Evolutionary conservation across 257 asterid genomes (phyloP).

Genomic region (Thymus mandschuricus): DNA sequence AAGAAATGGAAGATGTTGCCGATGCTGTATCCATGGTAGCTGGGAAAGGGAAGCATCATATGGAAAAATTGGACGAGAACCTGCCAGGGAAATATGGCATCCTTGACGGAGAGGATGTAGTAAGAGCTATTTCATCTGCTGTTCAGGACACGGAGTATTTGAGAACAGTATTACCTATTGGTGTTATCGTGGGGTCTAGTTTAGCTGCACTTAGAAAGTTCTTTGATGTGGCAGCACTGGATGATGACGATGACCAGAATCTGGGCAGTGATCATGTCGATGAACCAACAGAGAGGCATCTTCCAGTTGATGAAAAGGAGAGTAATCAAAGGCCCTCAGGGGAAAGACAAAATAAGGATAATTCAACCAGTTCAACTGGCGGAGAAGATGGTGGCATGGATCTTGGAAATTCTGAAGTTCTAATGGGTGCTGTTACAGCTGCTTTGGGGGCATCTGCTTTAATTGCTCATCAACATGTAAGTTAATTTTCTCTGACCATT

Average conservation of each 20-base stretch:
- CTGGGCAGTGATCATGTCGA: slow-evolving; percentile 38
- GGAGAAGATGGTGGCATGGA: slow-evolving; percentile 39
- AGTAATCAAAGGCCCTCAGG: slow-evolving; percentile 30
- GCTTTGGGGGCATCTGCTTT: slow-evolving; percentile 97
- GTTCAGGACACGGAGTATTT: slow-evolving; percentile 65
- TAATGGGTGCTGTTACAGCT: slow-evolving; percentile 94
- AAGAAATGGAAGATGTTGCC: slow-evolving; percentile 73
- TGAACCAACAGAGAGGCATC: slow-evolving; percentile 34
- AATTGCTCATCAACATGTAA: slow-evolving; percentile 70
- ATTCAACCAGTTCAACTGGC: slow-evolving; percentile 32
- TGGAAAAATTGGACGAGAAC: slow-evolving; percentile 33
- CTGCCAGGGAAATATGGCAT: slow-evolving; percentile 42
- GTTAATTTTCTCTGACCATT: slow-evolving; percentile 10
- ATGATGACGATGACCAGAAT: slow-evolving; percentile 43
- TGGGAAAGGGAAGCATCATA: slow-evolving; percentile 39
- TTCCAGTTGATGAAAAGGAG: slow-evolving; percentile 35
- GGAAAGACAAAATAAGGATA: slow-evolving; percentile 27
- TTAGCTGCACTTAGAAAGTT: slow-evolving; percentile 76
- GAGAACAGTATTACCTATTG: slow-evolving; percentile 74
- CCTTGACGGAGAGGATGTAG: slow-evolving; percentile 63
- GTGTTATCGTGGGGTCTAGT: slow-evolving; percentile 84
- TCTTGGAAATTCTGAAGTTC: slow-evolving; percentile 44
- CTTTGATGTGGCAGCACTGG: slow-evolving; percentile 56
- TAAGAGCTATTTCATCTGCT: slow-evolving; percentile 64
- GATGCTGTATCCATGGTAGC: slow-evolving; percentile 69